These are phyloP conservation scores for Chlamydomonas asymmetrica DNA, from an alignment of 139 green algal species.

Conservation along the genomic window DNA sequence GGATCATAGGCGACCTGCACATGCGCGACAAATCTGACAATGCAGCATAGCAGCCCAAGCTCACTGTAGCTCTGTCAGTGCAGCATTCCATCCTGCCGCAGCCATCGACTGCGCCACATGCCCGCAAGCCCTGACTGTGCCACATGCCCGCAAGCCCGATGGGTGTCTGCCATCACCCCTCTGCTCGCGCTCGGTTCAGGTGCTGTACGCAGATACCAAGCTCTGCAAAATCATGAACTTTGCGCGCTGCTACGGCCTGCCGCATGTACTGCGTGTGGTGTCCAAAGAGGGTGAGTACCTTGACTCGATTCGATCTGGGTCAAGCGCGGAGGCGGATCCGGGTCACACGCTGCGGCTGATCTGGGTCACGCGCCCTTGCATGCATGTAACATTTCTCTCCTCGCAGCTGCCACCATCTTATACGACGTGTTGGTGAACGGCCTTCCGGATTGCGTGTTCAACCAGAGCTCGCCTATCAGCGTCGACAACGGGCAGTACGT, in stretches of 20 bases:
- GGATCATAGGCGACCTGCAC: too few species aligned
- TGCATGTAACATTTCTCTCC: not conserved
- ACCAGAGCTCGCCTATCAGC: constrained; percentile 5
- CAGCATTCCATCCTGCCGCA: too few species aligned
- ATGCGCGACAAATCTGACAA: too few species aligned
- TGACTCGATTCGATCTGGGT: too few species aligned
- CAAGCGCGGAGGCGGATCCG: too few species aligned
- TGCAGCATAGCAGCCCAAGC: too few species aligned
- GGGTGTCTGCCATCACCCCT: too few species aligned
- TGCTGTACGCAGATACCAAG: constrained; percentile 33
- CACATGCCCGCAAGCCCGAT: too few species aligned
- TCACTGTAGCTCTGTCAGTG: too few species aligned
- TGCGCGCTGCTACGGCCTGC: constrained; percentile 40
- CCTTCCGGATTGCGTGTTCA: constrained; percentile 50
- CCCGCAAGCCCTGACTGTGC: too few species aligned
- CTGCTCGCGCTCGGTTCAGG: too few species aligned
- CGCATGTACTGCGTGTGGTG: constrained; percentile 52
- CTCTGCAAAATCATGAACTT: constrained; percentile 42
- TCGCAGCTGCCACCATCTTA: constrained; percentile 38
- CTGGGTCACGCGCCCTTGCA: not conserved
- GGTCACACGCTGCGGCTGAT: not conserved
- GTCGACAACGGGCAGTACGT: constrained; percentile 19
- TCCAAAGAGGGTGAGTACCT: constrained; percentile 48
- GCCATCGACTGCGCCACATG: too few species aligned
- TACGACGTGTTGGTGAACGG: constrained; percentile 35